Conservation (phyloP, 2,329 filamentous ascomycete genomes). For the Cadophora malorum region DNA sequence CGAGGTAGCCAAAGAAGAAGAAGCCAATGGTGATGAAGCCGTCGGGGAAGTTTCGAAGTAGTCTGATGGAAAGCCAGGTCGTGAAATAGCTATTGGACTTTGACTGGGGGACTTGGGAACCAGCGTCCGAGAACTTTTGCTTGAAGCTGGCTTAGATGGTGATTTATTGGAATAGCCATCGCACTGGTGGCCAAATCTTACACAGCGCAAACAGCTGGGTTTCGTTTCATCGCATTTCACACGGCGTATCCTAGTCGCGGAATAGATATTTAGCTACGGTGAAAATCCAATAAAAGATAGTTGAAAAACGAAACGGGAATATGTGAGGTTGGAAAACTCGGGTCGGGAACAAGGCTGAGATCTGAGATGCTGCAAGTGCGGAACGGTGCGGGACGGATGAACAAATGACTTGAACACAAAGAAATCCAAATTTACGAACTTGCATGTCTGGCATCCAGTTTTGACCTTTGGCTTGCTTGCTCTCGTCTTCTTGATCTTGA, state of each 20-base stretch:
- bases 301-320: background rate
- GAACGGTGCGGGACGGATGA: background rate
- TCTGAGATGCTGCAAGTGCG: slow-evolving; percentile 10
- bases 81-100: background rate
- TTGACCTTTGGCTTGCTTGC: slow-evolving; percentile 44
- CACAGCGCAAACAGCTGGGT: slow-evolving; percentile 42
- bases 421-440: slow-evolving; percentile 36
- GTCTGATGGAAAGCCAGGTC: background rate
- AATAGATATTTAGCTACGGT: slow-evolving; percentile 23
- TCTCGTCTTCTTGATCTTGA: slow-evolving; percentile 37
- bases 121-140: slow-evolving; percentile 29
- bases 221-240: slow-evolving; percentile 46
- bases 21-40: background rate
- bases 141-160: slow-evolving; percentile 24
- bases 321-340: slow-evolving; percentile 16
- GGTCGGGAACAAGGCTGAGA: background rate
- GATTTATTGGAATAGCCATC: slow-evolving; percentile 42
- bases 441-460: slow-evolving; percentile 45
- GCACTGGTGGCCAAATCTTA: slow-evolving; percentile 43
- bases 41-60: background rate
- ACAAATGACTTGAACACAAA: slow-evolving; percentile 4
- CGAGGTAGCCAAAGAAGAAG: background rate
- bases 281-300: background rate
- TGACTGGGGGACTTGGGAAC: slow-evolving; percentile 31
- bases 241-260: slow-evolving; percentile 39